A percentile compares a stretch with the other conserved stretches of the same genome.
Conservation (phyloP, 768 basidiomycete species). For the Pisolithus albus region DNA sequence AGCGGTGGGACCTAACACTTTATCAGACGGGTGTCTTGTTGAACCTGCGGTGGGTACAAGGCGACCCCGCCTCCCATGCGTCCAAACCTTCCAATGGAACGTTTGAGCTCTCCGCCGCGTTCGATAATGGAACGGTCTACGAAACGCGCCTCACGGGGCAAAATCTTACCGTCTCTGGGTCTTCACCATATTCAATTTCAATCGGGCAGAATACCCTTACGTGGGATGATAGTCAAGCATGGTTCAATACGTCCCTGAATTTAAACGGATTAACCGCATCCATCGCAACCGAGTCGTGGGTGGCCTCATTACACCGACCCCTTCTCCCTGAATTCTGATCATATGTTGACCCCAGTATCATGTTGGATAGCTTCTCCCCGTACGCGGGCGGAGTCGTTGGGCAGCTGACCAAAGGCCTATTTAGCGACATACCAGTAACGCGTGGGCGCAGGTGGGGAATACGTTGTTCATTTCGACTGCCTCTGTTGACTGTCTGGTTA, state of each 20-base stretch:
- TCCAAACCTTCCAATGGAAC: conserved; percentile 3
- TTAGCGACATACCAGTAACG: conserved; percentile 7
- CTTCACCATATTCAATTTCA: conserved; percentile 8
- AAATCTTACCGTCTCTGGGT: conserved; percentile 4
- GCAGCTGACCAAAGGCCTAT: conserved; percentile 7
- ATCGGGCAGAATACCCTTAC: conserved; percentile 9
- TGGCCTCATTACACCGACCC: neutral
- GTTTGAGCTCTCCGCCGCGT: conserved; percentile 10
- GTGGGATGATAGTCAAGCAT: conserved; percentile 11
- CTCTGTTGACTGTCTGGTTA: neutral
- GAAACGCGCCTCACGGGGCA: conserved; percentile 2
- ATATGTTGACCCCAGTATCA: neutral
- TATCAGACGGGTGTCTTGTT: conserved; percentile 7
- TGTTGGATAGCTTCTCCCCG: conserved; percentile 6
- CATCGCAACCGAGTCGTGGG: conserved; percentile 6
- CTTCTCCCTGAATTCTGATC: neutral
- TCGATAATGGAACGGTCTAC: conserved; percentile 6
- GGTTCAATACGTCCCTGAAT: conserved; percentile 9
- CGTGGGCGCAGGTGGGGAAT: conserved; percentile 3
- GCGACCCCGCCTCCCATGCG: conserved; percentile 2
- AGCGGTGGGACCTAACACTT: conserved; percentile 8
- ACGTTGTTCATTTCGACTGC: neutral
- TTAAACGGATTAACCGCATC: conserved; percentile 6
- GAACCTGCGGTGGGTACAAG: conserved; percentile 9
- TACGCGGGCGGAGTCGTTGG: conserved; percentile 6